phyloP scores from a whole-genome alignment of 2,329 filamentous ascomycete genomes.

The Clonostachys chloroleuca region DNA sequence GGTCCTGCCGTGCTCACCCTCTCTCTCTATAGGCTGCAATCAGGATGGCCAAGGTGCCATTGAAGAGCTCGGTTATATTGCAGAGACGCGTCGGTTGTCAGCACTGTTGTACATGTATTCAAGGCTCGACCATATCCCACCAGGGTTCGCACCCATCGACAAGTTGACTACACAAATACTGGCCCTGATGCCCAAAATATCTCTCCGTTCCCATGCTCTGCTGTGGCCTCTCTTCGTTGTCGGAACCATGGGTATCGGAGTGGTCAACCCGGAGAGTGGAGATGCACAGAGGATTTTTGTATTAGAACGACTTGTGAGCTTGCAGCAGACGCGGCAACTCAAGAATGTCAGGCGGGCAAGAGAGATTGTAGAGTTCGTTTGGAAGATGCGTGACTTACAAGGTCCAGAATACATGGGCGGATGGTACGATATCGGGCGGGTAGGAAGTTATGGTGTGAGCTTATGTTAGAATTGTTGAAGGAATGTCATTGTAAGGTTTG shows the following conservation, averaged over 20 bases:
- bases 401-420: neutral
- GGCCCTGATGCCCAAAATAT: neutral
- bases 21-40: neutral
- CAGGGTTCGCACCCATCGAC: neutral
- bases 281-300: neutral
- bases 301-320: neutral
- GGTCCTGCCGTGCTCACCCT: neutral
- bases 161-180: neutral
- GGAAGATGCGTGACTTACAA: neutral
- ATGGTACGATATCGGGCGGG: neutral
- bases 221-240: neutral
- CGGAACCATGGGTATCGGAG: neutral
- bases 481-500: too few species aligned
- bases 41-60: too few species aligned
- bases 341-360: neutral
- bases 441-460: neutral
- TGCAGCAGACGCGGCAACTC: neutral
- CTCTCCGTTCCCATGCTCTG: neutral
- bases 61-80: neutral
- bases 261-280: neutral
- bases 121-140: neutral
- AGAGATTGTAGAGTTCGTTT: neutral
- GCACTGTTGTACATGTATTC: neutral
- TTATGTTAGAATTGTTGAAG: neutral
- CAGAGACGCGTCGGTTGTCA: neutral